Percentiles rank a stretch among this genome's conserved stretches.
Evolutionary conservation across 306 rosid genomes (phyloP).

Genomic region (Nissolia schottii): DNA sequence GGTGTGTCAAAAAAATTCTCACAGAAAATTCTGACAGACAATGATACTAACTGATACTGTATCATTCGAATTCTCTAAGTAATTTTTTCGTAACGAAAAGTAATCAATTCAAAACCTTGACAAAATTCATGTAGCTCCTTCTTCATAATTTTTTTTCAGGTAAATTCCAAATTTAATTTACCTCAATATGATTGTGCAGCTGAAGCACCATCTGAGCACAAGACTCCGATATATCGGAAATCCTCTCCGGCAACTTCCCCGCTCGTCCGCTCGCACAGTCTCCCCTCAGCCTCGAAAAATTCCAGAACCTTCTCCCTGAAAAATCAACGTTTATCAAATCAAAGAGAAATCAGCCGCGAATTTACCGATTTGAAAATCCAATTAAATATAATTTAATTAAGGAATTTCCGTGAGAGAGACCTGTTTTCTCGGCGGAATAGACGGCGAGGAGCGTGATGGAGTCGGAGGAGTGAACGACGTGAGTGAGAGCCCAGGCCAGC

Average conservation of each 20-base stretch:
- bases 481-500: slow-evolving; percentile 89
- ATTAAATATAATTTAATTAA: no score
- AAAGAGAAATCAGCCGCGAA: no score
- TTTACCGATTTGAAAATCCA: no score
- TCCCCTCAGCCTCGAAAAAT: slow-evolving; percentile 51
- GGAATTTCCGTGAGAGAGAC: not conserved
- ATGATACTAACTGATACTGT: no score
- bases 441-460: slow-evolving; percentile 81
- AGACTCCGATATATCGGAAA: slow-evolving; percentile 77
- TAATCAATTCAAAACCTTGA: not conserved
- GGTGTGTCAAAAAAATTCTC: no score
- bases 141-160: not conserved
- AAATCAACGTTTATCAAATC: not conserved
- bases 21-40: no score
- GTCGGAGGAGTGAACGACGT: slow-evolving; percentile 72
- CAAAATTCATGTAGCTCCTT: not conserved
- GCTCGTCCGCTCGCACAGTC: slow-evolving; percentile 47
- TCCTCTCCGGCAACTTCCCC: slow-evolving; percentile 69
- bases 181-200: slow-evolving; percentile 80
- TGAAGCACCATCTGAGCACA: slow-evolving; percentile 96
- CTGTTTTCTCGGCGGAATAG: slow-evolving; percentile 45
- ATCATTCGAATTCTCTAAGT: no score
- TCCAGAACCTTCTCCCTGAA: slow-evolving; percentile 78
- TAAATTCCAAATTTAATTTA: slow-evolving; percentile 21
- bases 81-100: no score